Conservation (phyloP, 2,329 filamentous ascomycete genomes). For the Pseudocercospora vitis region DNA sequence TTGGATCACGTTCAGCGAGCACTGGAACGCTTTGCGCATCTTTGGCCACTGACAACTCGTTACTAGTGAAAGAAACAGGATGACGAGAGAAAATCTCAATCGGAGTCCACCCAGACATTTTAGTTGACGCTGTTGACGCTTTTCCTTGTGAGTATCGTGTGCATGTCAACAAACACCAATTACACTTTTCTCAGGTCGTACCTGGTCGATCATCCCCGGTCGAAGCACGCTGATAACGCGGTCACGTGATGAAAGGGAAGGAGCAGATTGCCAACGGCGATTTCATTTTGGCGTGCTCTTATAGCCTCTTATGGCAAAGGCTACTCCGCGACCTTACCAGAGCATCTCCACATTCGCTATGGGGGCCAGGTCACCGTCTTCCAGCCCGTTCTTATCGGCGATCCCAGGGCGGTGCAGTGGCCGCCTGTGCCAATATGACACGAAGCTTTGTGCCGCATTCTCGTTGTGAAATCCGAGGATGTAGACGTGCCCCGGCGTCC, state of each 20-base stretch:
- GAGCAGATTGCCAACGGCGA: background rate
- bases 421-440: conserved; percentile 54
- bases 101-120: background rate
- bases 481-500: conserved; percentile 44
- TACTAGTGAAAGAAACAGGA: background rate
- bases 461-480: conserved; percentile 58
- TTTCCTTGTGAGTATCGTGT: too few relatives aligned
- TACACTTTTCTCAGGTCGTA: background rate
- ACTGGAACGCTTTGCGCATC: background rate
- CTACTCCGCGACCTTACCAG: conserved; percentile 42
- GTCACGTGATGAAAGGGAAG: background rate
- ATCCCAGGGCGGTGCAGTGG: conserved; percentile 40
- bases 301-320: too few relatives aligned
- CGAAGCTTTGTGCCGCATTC: conserved; percentile 55
- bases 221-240: background rate
- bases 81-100: background rate
- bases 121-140: background rate
- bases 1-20: conserved; percentile 2
- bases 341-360: conserved; percentile 51
- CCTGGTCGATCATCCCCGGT: background rate
- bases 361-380: conserved; percentile 37
- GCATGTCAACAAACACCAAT: too few relatives aligned
- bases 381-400: conserved; percentile 29
- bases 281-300: too few relatives aligned
- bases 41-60: background rate